Base-by-base conservation (phyloP, 257 asterid species). In the Oldenlandia corymbosa region DNA sequence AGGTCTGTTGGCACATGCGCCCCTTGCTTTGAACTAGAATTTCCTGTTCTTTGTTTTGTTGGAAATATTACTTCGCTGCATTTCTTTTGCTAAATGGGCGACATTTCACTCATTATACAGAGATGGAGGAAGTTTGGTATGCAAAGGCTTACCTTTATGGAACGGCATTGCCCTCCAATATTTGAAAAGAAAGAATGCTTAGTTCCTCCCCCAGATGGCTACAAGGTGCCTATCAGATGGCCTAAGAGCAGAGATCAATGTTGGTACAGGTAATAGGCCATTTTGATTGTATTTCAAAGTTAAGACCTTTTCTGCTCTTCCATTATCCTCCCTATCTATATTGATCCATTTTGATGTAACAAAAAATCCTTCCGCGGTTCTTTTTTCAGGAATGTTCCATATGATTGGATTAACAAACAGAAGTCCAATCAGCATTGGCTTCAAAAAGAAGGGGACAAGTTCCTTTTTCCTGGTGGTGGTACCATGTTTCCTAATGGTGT, bases 401-500 rank as follows among this genome's bases (percentile, higher is more conserved):
- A 87, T 68, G 94, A 93, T 60, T 93, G 99, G 99, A 93, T 93
- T 68, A 87, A 85, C 83, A 93, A 93, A 71, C 90, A 87, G 58
- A 92, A 92, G 63, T 92, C 99, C 3, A 89, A 89, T 76, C 97
- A 89, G 32, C 99, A 92, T 67, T 92, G 99, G 99, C 83, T 92
- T 61, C 75, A 76, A 81, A 92, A 92, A 78, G 91, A 87, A 77
- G 99, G 96, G 61, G 97, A 90, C 60, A 93, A 90, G 75, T 93
- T 93, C 80, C 78, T 78, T 62, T 93, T 93, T 77, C 99, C 99
- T 3, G 99, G 99, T 41, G 99, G 99, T 12, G 97, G 99, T 60
- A 93, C 99, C 59, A 93, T 93, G 99, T 93, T 90, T 65, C 99
- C 97, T 0, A 79, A 93, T 39, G 99, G 99, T 60, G 99, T 93